These are phyloP conservation scores for Colletotrichum sp. DNA, from an alignment of 2,329 filamentous ascomycete species.

Conservation along the genomic window DNA sequence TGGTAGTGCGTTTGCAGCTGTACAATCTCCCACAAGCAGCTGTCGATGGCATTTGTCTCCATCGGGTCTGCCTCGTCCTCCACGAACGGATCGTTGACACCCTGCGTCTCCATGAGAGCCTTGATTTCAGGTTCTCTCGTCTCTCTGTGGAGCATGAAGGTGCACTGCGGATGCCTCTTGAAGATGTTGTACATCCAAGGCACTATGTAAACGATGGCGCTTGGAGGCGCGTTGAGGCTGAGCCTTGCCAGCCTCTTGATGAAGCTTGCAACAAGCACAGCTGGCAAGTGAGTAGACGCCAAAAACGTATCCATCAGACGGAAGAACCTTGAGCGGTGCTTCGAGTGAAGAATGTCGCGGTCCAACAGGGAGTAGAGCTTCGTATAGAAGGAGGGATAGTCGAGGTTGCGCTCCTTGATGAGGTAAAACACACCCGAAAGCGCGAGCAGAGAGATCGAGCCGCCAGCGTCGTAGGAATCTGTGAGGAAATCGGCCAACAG, in stretches of 20 bases:
- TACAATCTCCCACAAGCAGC: conserved; percentile 92
- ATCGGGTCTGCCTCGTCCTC: conserved; percentile 80
- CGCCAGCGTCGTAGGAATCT: conserved; percentile 88
- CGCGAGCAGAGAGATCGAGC: conserved; percentile 84
- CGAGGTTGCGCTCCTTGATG: conserved; percentile 90
- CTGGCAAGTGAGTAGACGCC: conserved; percentile 88
- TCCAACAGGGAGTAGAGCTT: conserved; percentile 95
- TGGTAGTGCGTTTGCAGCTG: conserved; percentile 93
- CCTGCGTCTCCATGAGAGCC: conserved; percentile 63
- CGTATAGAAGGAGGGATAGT: conserved; percentile 92
- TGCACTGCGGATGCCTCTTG: conserved; percentile 86
- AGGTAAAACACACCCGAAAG: conserved; percentile 94
- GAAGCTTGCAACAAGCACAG: conserved; percentile 90
- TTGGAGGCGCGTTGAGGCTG: conserved; percentile 85
- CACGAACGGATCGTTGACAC: conserved; percentile 75
- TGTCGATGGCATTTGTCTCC: conserved; percentile 86
- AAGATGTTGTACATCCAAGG: conserved; percentile 97
- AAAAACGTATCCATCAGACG: conserved; percentile 91
- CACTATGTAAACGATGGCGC: conserved; percentile 85
- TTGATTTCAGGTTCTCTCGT: conserved; percentile 61
- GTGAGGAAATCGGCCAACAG: conserved; percentile 95
- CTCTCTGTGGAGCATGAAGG: conserved; percentile 93
- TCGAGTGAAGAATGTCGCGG: conserved; percentile 85
- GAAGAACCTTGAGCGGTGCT: conserved; percentile 92
- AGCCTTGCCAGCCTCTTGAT: conserved; percentile 90